Evolutionary conservation across 805 yeast species (phyloP).

Genomic region (Candida ortonii): DNA sequence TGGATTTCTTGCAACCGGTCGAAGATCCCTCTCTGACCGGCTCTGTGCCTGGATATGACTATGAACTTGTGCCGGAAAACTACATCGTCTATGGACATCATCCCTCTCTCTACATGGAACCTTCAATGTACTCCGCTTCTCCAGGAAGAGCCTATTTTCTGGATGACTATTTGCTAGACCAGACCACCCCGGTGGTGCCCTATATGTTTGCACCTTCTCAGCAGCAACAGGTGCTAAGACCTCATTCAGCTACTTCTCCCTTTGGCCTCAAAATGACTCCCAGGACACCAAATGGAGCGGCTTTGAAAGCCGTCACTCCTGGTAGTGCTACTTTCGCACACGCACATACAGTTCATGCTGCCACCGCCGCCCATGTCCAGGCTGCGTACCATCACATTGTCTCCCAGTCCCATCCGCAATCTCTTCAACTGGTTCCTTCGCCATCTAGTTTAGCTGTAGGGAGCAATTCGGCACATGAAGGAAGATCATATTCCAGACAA

Average conservation of each 20-base stretch:
- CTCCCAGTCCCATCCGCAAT: conserved; percentile 11
- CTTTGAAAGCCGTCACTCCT: conserved; percentile 19
- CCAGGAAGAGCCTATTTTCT: conserved; percentile 21
- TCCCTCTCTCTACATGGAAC: conserved; percentile 24
- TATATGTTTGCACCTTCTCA: conserved; percentile 19
- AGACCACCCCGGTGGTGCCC: conserved; percentile 31
- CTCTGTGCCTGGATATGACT: conserved; percentile 39
- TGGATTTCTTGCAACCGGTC: conserved; percentile 51
- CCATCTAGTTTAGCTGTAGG: conserved; percentile 15
- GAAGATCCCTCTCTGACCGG: conserved; percentile 15
- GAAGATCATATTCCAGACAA: too few species aligned
- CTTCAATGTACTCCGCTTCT: conserved; percentile 27
- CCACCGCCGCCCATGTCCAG: conserved; percentile 14
- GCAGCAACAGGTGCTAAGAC: conserved; percentile 16
- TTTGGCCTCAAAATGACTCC: conserved; percentile 18
- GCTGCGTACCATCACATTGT: conserved; percentile 13
- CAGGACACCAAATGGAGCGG: conserved; percentile 15
- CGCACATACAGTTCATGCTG: conserved; percentile 14
- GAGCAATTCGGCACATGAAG: conserved; percentile 8
- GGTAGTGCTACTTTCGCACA: conserved; percentile 17
- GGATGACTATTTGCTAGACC: conserved; percentile 27
- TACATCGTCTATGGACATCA: conserved; percentile 23
- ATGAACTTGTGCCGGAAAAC: conserved; percentile 20
- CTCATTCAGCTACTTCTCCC: conserved; percentile 14
- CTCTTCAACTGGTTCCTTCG: conserved; percentile 16